Percentiles rank a stretch among this genome's conserved stretches.
Evolutionary conservation across 257 asterid species (phyloP).

Genomic region (Penstemon davidsonii): DNA sequence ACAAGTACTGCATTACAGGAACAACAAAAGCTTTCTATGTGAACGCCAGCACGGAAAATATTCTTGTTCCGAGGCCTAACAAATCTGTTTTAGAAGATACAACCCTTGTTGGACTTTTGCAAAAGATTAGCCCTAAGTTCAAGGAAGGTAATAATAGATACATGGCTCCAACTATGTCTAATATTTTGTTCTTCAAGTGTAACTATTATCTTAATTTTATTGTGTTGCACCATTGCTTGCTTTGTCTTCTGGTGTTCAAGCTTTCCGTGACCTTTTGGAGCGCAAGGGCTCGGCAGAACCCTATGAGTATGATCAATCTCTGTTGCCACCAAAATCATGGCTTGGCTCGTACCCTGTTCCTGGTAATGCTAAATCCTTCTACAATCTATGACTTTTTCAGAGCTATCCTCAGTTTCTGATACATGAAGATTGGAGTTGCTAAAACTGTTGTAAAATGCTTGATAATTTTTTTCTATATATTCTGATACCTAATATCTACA

Average conservation of each 20-base stretch:
- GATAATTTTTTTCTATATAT: background rate
- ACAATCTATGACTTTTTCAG: background rate
- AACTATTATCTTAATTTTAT: background rate
- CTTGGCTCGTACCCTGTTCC: constrained; percentile 79
- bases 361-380: constrained; percentile 46
- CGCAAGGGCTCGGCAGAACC: constrained; percentile 92
- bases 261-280: constrained; percentile 89
- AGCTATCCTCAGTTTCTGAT: too few species aligned
- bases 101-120: constrained; percentile 81
- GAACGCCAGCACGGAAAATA: constrained; percentile 68
- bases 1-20: constrained; percentile 72
- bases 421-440: background rate
- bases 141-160: constrained; percentile 80
- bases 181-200: constrained; percentile 9
- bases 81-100: constrained; percentile 69
- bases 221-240: constrained; percentile 17
- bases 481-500: too few species aligned
- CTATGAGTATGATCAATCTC: constrained; percentile 80
- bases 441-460: background rate
- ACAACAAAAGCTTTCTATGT: too few species aligned
- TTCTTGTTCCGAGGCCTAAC: constrained; percentile 77
- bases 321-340: constrained; percentile 87
- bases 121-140: constrained; percentile 87
- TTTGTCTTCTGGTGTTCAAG: constrained; percentile 41
- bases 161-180: constrained; percentile 10